These are phyloP conservation scores for Sechiopsis laciniata DNA, from an alignment of 306 rosid genomes.

Conservation along the genomic window DNA sequence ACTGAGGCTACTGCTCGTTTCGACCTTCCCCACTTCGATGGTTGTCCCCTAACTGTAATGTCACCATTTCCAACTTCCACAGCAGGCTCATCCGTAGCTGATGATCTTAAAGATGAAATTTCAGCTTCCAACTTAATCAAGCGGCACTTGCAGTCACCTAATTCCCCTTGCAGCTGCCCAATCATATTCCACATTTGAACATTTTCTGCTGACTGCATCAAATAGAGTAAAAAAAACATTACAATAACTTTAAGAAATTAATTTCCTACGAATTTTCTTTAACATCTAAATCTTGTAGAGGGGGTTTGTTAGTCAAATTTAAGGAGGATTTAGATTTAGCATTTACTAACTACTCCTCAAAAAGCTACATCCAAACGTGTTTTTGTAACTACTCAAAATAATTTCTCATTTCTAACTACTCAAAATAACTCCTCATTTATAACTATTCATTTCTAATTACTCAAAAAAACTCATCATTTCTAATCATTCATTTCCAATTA, in stretches of 20 bases:
- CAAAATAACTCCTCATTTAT: too few relatives aligned
- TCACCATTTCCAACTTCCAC: neutral
- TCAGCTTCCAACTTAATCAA: constrained; percentile 35
- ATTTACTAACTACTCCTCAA: too few relatives aligned
- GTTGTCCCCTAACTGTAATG: neutral
- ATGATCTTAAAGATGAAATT: constrained; percentile 29
- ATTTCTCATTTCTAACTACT: too few relatives aligned
- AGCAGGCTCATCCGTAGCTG: neutral
- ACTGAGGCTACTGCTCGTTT: neutral
- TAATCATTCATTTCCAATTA: too few relatives aligned
- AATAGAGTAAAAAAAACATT: constrained; percentile 4
- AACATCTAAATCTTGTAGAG: too few relatives aligned
- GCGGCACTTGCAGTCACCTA: constrained; percentile 37
- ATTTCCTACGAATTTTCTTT: too few relatives aligned
- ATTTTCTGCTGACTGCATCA: constrained; percentile 46
- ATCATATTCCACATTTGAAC: constrained; percentile 35
- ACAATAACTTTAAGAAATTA: neutral
- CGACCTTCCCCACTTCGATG: neutral
- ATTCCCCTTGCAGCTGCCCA: constrained; percentile 40
- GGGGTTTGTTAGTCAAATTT: too few relatives aligned
- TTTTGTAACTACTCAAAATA: too few relatives aligned
- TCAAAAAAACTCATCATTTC: too few relatives aligned
- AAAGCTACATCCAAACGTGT: too few relatives aligned
- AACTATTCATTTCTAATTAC: too few relatives aligned
- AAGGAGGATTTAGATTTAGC: too few relatives aligned